Base-by-base conservation (phyloP, 495 filamentous ascomycete genomes). In the Collariella sp. region DNA sequence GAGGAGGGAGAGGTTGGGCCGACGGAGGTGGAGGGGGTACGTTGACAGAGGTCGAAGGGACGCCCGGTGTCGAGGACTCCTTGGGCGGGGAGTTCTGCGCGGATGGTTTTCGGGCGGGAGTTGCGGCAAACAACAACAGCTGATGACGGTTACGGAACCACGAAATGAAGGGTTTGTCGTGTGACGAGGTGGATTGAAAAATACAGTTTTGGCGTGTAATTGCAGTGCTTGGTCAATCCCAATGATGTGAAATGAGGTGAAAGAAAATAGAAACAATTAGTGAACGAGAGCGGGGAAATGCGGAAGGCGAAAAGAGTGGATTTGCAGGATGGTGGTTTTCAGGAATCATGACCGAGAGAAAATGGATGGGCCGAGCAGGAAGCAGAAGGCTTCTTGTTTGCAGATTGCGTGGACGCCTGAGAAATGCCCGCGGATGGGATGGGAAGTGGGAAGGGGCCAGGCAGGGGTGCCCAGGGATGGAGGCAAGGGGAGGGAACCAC, bases 281-380 rank as follows among this genome's bases (percentile, higher is more conserved):
- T 41, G 33, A 62, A 49, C 46, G 55, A 48, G 53, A 33, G 41
- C 33, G 50, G 50, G 54, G 50, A 54, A 57, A 50, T 15, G 43
- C 7, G 35, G 52, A 36, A 55, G 48, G 13, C 50, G 31, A 57
- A 64, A 57, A 52, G 62, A 64, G 54, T 54, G 58, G 36, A 48
- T 54, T 46, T 47, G 22, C 23, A 39, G 23, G n/a, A 40, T n/a
- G 13, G n/a, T 42, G 50, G 38, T 39, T 29, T 45, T 54, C 18
- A 23, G 29, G 47, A 26, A 31, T 31, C 16, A 49, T 39, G 40
- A 19, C 39, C 12, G 47, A 50, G 29, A 56, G 23, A 48, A 24
- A 55, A 44, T 19, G 26, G 31, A 49, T 42, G 41, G 35, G 41
- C 12, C n/a, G 46, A 48, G 39, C 15, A 43, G 31, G 15, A 29